phyloP scores from a whole-genome alignment of 441 rosid genomes.

The Arabidopsis hybrid region DNA sequence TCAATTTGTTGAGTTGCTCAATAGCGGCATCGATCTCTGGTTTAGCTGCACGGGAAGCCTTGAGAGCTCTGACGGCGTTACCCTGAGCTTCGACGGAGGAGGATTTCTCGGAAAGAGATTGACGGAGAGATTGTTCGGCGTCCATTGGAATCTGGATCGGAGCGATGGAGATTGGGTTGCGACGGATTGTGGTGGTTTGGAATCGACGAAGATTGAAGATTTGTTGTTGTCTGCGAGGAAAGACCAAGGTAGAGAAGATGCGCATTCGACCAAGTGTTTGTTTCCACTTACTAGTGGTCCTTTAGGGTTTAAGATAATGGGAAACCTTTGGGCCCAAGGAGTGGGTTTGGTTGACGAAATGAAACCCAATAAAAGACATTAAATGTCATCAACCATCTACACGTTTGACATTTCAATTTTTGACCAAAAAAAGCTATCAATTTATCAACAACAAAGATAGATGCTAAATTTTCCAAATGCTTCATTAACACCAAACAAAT shows the following conservation, averaged over 20 bases:
- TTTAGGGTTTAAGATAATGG: constrained; percentile 24
- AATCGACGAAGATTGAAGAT: constrained; percentile 26
- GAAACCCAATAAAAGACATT: too few species aligned
- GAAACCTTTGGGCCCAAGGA: neutral
- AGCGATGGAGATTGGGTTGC: constrained; percentile 7
- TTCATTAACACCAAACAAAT: neutral
- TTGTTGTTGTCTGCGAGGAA: constrained; percentile 46
- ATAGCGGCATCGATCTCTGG: constrained; percentile 78
- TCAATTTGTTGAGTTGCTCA: constrained; percentile 63
- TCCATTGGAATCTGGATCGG: constrained; percentile 53
- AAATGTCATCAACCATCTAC: too few species aligned
- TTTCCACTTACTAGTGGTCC: neutral
- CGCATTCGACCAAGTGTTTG: constrained; percentile 50
- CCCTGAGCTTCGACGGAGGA: constrained; percentile 76
- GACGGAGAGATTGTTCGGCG: constrained; percentile 75
- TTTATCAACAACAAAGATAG: too few species aligned
- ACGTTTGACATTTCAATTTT: too few species aligned
- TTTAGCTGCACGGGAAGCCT: constrained; percentile 64
- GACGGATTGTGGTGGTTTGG: constrained; percentile 15
- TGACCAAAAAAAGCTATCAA: too few species aligned
- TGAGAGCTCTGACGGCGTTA: constrained; percentile 73
- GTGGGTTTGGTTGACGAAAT: neutral
- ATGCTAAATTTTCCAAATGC: neutral
- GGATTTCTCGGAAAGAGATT: constrained; percentile 61
- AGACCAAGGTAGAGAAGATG: constrained; percentile 36